phyloP scores from a whole-genome alignment of 139 green algal genomes.

The Coelastrella sp. region DNA sequence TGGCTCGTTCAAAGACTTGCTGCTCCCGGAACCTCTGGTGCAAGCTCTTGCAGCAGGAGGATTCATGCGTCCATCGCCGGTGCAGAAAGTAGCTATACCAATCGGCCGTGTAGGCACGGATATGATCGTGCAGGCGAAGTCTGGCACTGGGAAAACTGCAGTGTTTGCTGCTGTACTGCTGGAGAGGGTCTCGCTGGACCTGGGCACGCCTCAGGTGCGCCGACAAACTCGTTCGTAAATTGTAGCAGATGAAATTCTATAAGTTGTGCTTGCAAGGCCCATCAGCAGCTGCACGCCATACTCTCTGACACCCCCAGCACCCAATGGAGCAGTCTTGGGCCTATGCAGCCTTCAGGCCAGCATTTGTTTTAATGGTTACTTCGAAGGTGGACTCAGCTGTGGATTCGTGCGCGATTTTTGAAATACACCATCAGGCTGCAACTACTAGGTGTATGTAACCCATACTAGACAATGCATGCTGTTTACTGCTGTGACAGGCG shows the following conservation, averaged over 20 bases:
- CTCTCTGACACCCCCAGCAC: not conserved
- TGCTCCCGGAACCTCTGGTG: conserved; percentile 66
- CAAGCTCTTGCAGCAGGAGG: conserved; percentile 64
- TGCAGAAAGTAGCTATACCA: conserved; percentile 82
- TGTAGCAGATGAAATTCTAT: not conserved
- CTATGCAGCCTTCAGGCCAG: no score
- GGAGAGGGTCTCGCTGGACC: conserved; percentile 61
- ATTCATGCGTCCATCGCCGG: conserved; percentile 77
- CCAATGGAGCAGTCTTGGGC: no score
- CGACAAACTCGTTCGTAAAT: not conserved
- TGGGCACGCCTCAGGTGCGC: conserved; percentile 61
- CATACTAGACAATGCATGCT: not conserved
- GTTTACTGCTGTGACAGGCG: conserved; percentile 61
- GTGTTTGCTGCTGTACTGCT: conserved; percentile 76
- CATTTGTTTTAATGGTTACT: no score
- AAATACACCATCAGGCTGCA: not conserved
- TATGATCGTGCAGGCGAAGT: conserved; percentile 89
- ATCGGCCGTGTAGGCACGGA: conserved; percentile 78
- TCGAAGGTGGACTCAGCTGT: no score
- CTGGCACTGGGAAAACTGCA: conserved; percentile 89
- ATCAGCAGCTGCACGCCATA: not conserved
- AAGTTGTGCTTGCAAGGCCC: not conserved
- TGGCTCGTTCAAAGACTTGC: conserved; percentile 70
- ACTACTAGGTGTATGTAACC: not conserved
- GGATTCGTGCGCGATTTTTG: no score